Evolutionary conservation across 2,329 filamentous ascomycete species (phyloP).

Genomic region (Exserohilum turcica): DNA sequence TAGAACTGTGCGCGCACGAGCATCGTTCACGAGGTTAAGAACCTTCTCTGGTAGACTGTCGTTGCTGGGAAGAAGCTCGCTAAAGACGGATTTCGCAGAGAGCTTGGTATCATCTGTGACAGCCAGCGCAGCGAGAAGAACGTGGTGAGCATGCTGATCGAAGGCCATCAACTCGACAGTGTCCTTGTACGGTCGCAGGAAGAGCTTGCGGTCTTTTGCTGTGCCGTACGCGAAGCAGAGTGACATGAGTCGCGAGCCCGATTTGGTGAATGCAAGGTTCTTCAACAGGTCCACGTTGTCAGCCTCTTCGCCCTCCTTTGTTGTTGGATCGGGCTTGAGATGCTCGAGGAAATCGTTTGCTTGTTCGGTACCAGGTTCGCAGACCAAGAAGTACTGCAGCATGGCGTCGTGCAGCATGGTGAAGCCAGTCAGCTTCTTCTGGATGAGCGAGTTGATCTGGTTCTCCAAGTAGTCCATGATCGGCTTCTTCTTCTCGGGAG

Average conservation of each 20-base stretch:
- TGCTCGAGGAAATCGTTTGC: constrained; percentile 86
- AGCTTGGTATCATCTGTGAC: constrained; percentile 94
- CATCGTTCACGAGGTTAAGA: constrained; percentile 67
- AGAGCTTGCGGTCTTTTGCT: constrained; percentile 90
- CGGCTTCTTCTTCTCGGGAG: constrained; percentile 82
- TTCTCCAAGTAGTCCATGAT: constrained; percentile 86
- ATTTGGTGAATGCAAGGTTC: constrained; percentile 94
- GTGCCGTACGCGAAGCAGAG: constrained; percentile 81
- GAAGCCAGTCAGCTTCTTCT: constrained; percentile 96
- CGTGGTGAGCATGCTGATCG: constrained; percentile 76
- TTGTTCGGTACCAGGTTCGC: constrained; percentile 77
- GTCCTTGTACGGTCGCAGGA: constrained; percentile 89
- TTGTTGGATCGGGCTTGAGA: constrained; percentile 85
- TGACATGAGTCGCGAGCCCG: constrained; percentile 80
- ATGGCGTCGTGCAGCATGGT: constrained; percentile 98
- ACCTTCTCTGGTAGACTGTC: constrained; percentile 66
- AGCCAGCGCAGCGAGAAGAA: constrained; percentile 86
- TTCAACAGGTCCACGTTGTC: constrained; percentile 73
- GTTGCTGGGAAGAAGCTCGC: constrained; percentile 71
- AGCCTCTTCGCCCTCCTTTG: constrained; percentile 59
- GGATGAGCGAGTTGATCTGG: constrained; percentile 88
- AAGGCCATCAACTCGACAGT: constrained; percentile 83
- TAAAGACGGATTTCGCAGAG: constrained; percentile 81
- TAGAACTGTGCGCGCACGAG: constrained; percentile 68
- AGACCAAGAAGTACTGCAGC: constrained; percentile 91